These are phyloP conservation scores for Suillus paluster DNA, from an alignment of 768 basidiomycete genomes.

Conservation along the genomic window DNA sequence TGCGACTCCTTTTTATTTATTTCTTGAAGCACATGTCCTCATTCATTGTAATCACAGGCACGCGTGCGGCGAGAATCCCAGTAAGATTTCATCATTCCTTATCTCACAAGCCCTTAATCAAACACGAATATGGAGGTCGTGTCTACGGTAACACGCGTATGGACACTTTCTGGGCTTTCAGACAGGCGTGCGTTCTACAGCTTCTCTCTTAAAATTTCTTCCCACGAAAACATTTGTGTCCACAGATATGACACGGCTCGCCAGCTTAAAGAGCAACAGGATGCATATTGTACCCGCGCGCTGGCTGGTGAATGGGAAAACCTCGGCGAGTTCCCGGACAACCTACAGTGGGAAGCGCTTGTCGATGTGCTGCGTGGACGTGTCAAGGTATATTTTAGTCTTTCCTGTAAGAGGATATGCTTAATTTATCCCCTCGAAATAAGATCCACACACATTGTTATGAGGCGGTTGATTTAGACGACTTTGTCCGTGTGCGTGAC, in stretches of 20 bases:
- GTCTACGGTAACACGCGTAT: conserved; percentile 45
- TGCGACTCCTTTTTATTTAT: conserved; percentile 33
- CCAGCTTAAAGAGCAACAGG: conserved; percentile 57
- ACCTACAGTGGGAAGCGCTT: conserved; percentile 73
- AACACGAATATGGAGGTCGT: conserved; percentile 16
- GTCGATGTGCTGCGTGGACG: conserved; percentile 85
- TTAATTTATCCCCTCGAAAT: not conserved
- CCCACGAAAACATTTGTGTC: conserved; percentile 9
- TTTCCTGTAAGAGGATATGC: conserved; percentile 1
- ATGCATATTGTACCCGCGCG: conserved; percentile 54
- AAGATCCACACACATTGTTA: conserved; percentile 48
- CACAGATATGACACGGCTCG: conserved; percentile 56
- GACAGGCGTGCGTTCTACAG: conserved; percentile 45
- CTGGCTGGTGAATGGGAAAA: conserved; percentile 42
- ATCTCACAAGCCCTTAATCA: not conserved
- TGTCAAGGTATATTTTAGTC: conserved; percentile 60
- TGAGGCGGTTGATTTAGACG: conserved; percentile 69
- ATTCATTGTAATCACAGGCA: conserved; percentile 42
- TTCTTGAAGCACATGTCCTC: conserved; percentile 11
- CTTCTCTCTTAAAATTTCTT: not conserved
- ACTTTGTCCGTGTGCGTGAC: conserved; percentile 61
- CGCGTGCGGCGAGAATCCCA: conserved; percentile 66
- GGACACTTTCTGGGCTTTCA: conserved; percentile 56
- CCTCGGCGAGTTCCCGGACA: conserved; percentile 67
- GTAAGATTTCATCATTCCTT: conserved; percentile 24